phyloP scores from a whole-genome alignment of 2,329 filamentous ascomycete species.

The Aschersonia sp. region DNA sequence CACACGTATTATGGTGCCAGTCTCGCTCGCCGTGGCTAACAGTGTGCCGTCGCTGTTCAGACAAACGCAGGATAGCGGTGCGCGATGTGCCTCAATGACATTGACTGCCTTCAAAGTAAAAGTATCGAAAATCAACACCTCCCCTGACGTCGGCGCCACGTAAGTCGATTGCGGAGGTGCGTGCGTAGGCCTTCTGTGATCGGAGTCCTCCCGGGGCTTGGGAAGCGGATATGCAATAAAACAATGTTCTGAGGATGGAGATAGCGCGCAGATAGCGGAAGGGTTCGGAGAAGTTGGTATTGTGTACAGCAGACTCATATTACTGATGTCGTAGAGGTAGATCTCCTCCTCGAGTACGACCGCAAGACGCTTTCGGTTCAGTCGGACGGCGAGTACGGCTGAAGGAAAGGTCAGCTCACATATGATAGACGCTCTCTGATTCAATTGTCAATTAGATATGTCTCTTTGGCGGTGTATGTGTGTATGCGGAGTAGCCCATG shows the following conservation, averaged over 20 bases:
- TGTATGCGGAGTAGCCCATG: not conserved
- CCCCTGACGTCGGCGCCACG: constrained; percentile 72
- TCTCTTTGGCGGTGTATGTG: not conserved
- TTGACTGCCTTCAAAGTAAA: constrained; percentile 83
- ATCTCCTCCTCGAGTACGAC: constrained; percentile 93
- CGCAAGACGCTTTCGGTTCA: constrained; percentile 87
- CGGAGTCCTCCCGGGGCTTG: constrained; percentile 47
- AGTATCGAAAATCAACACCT: constrained; percentile 87
- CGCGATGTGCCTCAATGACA: constrained; percentile 87
- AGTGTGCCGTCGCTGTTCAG: constrained; percentile 87
- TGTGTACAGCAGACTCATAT: constrained; percentile 88
- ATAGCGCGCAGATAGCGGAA: constrained; percentile 78
- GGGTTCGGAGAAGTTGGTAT: constrained; percentile 92
- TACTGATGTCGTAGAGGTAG: constrained; percentile 96
- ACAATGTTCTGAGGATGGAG: constrained; percentile 88
- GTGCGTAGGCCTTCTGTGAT: constrained; percentile 54
- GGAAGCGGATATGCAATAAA: constrained; percentile 90
- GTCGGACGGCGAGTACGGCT: constrained; percentile 81
- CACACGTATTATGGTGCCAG: constrained; percentile 91
- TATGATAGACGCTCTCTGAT: constrained; percentile 60
- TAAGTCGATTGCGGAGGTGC: constrained; percentile 70
- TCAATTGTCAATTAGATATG: not conserved
- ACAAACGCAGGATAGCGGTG: constrained; percentile 78
- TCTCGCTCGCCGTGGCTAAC: constrained; percentile 89
- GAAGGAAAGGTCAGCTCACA: constrained; percentile 98